Base-by-base conservation (phyloP, 176 grass and related monocot species). In the Pharus latifolius region DNA sequence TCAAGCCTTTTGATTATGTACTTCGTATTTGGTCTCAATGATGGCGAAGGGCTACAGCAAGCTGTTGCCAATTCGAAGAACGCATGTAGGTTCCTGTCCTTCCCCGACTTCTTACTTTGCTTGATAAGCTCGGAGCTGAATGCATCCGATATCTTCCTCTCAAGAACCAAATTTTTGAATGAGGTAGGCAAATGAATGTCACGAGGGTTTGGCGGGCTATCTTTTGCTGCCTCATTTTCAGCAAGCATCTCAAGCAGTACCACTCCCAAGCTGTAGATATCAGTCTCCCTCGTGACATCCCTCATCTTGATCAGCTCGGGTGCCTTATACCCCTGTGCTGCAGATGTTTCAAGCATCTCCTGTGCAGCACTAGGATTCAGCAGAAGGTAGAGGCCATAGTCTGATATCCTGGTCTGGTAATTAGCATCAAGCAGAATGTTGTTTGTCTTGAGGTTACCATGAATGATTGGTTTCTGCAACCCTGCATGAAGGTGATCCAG, bases 371-470 rank as follows among this genome's bases (percentile, higher is more conserved):
- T 23, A 0, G 69, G 19, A 49, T 87, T 93, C 49, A 97, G 43
- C 44, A 90, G 73, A 4, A 92, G 81, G 78, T 90, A 85, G n/a
- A 97, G 84, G 5, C 94, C 51, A 20, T 85, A 83, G 77, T 97
- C 94, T 0, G 89, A 90, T 6, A 97, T 44, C 59, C 26, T 88
- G 38, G 86, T 85, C 70, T 90, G 86, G 28, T 83, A 73, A 25
- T 59, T 80, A 24, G 62, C 78, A 54, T 93, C 94, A 0, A 97
- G 86, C 3, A 97, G 80, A 37, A 97, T 57, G 50, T 97, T 97
- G 70, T 79, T 93, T 2, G 89, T 76, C 74, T 97, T 97, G 16
- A 97, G 86, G 73, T 97, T 92, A 17, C 94, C 94, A 27, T 97
- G 94, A 47, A 92, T 26, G 15, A 93, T 69, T 0, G 86, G 74